Base-by-base conservation (phyloP, 768 basidiomycete species). In the Suillus lakei region DNA sequence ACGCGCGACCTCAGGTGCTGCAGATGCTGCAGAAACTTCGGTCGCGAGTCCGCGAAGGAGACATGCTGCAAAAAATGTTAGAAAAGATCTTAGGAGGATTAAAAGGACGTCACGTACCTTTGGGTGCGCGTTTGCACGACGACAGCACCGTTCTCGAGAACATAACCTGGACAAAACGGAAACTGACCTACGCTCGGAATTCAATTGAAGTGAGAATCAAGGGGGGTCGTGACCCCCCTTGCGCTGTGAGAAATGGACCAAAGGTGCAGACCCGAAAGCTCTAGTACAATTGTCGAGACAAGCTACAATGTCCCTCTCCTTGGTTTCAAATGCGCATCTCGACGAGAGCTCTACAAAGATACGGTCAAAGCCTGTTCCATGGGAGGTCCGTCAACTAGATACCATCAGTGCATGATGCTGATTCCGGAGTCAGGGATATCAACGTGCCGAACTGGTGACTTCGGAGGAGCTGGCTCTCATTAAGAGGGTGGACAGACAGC, bases 341-440 rank as follows among this genome's bases (percentile, higher is more conserved):
- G 93, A 96, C 69, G 95, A 97, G 69, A 87, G 83, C 72, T 91
- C 93, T 9, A 84, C 89, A 61, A 96, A 97, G 83, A 95, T 96
- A 67, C 85, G 91, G 70, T 85, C 91, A 9, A 98, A 96, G 77
- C 89, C 91, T 1, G 94, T 98, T 12, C 96, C 96, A 68, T 99
- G 97, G 97, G 96, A 98, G 90, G 97, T 97, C 64, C 65, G 82
- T 50, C 6, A 12, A 3, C 6, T 60, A 41, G 2, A 23, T 15
- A 28, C 26, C 5, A 1, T 21, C 36, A 18, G 38, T 21, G 46
- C 61, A 30, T 28, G 18, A 55, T 60, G 4, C 72, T 76, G 53
- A 72, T 65, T 60, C 38, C 58, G 43, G 34, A 53, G 59, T 70
- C 70, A 98, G 96, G 95, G 92, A 66, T 98, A 98, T 81, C 96